Evolutionary conservation across 78 protist species (phyloP).

Genomic region (Cyanophora paradoxa): DNA sequence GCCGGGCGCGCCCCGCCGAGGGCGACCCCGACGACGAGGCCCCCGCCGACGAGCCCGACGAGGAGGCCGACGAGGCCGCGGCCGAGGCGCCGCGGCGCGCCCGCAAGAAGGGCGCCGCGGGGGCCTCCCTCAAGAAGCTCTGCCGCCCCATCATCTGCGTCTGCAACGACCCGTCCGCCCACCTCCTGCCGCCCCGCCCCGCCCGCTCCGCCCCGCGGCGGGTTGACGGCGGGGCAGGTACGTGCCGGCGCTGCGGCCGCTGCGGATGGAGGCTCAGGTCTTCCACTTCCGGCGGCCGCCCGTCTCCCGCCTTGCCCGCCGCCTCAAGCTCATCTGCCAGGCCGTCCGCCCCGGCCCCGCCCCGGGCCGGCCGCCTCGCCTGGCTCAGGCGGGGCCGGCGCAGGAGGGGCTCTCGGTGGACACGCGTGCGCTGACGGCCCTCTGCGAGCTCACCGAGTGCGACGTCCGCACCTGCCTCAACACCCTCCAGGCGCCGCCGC

Average conservation of each 20-base stretch:
- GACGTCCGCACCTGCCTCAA: constrained; percentile 56
- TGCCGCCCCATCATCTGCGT: constrained; percentile 72
- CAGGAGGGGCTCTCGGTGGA: constrained; percentile 26
- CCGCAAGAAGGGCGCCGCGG: too few species aligned
- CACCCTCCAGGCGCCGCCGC: constrained; percentile 50
- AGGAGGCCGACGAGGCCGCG: too few species aligned
- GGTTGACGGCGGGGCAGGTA: too few species aligned
- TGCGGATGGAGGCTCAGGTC: constrained; percentile 20
- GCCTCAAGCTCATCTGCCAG: constrained; percentile 40
- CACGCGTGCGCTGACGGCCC: constrained; percentile 11
- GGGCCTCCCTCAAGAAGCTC: constrained; percentile 12
- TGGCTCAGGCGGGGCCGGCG: too few species aligned
- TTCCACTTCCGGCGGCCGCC: constrained; percentile 37
- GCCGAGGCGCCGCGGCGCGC: too few species aligned
- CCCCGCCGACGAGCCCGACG: background rate
- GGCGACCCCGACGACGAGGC: background rate
- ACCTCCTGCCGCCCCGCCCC: too few species aligned
- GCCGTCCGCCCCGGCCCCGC: background rate
- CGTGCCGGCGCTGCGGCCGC: constrained; percentile 44
- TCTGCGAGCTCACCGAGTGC: constrained; percentile 31
- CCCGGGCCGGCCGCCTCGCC: too few species aligned
- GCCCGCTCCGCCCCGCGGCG: too few species aligned
- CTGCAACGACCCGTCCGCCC: constrained; percentile 64
- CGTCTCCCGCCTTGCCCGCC: background rate
- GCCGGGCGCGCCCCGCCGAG: background rate